Evolutionary conservation across 495 filamentous ascomycete species (phyloP), one percentile per base, ranked within the genome.

Genomic region (Neurospora pannonica): DNA sequence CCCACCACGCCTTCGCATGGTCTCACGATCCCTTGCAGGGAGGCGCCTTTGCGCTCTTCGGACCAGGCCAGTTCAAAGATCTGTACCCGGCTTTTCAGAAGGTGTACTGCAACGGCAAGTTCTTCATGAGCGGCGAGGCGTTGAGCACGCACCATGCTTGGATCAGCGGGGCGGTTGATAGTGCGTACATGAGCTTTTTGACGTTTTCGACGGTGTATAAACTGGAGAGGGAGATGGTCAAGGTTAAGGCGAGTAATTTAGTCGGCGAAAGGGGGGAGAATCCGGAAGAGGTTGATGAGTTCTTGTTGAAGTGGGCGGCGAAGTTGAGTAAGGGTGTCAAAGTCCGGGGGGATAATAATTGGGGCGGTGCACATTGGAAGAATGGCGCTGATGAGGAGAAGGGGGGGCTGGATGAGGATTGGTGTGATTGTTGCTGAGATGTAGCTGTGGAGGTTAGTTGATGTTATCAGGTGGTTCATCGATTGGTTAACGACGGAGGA

Each of bases 11-110:
- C 19, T 83, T 73, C 36, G 79, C 81, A 15, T 86, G 83, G 84
- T 77, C 77, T 24, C 74, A 79, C 34, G 81, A 85, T 73, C 80
- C 78, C 2, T 76, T 72, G n/a, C 81, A 83, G 38, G 76, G 77
- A 13, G 84, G 83, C n/a, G 83, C 85, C 5, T 87, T 85, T 69
- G 85, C 85, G 5, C 79, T 82, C 5, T 87, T 86, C 71, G 81
- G 84, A 8, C 84, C 85, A 1, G 81, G 81, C 13, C 84, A 87
- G 74, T 86, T 86, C 76, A 60, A 71, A 62, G 74, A 76, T 60
- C 42, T 83, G 17, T 86, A 82, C 73, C 76, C 78, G 10, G 70
- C 69, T 1, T 70, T 83, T 39, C 73, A 76, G 13, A 67, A 71
- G 10, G 83, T 81, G 9, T 70, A 76, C 11, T 78, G 75, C 10